Evolutionary conservation across 2,329 filamentous ascomycete species (phyloP).

Genomic region (Colletotrichum tropicale): DNA sequence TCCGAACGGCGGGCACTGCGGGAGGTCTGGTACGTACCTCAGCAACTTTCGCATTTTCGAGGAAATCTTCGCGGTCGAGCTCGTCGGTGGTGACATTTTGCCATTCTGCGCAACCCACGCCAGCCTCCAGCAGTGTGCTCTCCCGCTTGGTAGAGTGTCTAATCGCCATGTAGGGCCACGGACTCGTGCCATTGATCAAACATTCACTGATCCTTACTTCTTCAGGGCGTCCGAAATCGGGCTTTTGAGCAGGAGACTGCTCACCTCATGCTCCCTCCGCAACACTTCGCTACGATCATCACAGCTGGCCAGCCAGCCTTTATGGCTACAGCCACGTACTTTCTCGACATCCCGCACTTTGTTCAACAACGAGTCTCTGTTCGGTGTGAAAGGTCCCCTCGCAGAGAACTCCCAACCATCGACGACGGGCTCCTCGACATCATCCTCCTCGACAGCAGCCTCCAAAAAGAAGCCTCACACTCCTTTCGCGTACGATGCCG

Average conservation of each 20-base stretch:
- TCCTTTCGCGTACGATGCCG: slow-evolving; percentile 20
- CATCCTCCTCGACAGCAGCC: not conserved
- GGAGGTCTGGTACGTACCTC: not conserved
- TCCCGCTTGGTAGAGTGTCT: not conserved
- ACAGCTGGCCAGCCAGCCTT: not conserved
- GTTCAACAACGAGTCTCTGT: not conserved
- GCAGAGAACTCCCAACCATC: not conserved
- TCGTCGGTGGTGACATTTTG: not conserved
- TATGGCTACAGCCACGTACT: not conserved
- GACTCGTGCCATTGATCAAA: not conserved
- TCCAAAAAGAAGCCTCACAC: not conserved
- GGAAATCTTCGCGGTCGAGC: not conserved
- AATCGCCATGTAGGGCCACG: not conserved
- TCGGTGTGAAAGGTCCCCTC: not conserved
- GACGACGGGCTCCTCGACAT: not conserved
- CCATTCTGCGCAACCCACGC: not conserved
- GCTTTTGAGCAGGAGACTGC: slow-evolving; percentile 14
- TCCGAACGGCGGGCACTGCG: not conserved
- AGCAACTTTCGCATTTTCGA: not conserved
- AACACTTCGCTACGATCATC: not conserved
- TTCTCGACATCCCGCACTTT: not conserved
- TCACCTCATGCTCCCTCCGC: slow-evolving; percentile 10
- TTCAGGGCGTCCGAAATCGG: slow-evolving; percentile 19
- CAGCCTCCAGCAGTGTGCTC: not conserved
- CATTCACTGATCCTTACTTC: not conserved